A percentile compares a stretch with the other conserved stretches of the same genome.
phyloP scores from a whole-genome alignment of 2,329 filamentous ascomycete species.

The Fusarium coicis region DNA sequence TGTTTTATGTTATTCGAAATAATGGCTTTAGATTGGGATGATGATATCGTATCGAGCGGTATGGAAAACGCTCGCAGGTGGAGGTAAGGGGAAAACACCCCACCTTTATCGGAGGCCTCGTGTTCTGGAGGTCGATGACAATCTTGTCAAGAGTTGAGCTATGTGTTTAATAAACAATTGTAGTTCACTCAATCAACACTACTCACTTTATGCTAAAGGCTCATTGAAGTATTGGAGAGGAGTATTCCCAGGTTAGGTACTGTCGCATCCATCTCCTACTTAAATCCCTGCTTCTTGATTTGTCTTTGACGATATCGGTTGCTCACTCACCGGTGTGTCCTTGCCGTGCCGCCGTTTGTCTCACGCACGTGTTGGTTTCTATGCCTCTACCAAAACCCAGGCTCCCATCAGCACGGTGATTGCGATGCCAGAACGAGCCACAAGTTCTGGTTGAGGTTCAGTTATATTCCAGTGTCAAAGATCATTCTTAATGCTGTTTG shows the following conservation, averaged over 20 bases:
- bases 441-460: background rate
- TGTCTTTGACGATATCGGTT: background rate
- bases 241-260: background rate
- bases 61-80: constrained; percentile 31
- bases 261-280: too few species aligned
- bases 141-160: constrained; percentile 21
- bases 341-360: background rate
- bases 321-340: background rate
- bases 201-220: background rate
- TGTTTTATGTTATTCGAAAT: constrained; percentile 38
- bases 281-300: background rate
- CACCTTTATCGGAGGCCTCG: constrained; percentile 23
- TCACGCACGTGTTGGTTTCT: background rate
- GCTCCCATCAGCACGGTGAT: background rate
- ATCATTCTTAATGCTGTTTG: background rate
- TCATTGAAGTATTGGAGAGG: background rate
- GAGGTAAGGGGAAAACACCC: constrained; percentile 7
- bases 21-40: constrained; percentile 47
- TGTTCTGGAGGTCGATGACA: constrained; percentile 29
- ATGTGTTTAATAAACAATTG: constrained; percentile 31
- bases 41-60: constrained; percentile 29
- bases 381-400: background rate
- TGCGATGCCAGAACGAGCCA: background rate
- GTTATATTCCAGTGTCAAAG: too few species aligned
- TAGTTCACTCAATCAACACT: constrained; percentile 26